phyloP scores from a whole-genome alignment of 192 early-diverging fungal genomes.

The Entomortierella parvispora region DNA sequence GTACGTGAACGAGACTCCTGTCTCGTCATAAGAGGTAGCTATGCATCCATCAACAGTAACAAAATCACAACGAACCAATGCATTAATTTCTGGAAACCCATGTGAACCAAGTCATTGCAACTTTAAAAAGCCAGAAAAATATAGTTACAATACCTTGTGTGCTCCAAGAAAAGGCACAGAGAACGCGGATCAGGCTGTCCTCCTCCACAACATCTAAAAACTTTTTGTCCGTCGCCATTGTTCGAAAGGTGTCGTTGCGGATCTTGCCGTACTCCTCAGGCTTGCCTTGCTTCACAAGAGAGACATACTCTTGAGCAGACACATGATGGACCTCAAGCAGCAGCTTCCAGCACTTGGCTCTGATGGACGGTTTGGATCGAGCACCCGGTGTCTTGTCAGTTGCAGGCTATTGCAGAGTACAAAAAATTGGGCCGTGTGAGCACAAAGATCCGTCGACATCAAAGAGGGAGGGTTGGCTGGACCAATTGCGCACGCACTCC shows the following conservation, averaged over 20 bases:
- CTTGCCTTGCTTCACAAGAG: conserved; percentile 74
- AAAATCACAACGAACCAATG: not conserved
- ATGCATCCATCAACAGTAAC: not conserved
- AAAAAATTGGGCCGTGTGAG: conserved; percentile 1
- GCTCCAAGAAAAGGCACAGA: conserved; percentile 91
- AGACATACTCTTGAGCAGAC: conserved; percentile 77
- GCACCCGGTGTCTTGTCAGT: not conserved
- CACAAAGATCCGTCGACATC: no score
- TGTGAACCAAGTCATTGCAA: not conserved
- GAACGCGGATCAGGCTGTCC: conserved; percentile 76
- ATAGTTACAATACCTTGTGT: conserved; percentile 85
- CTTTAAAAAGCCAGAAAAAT: no score
- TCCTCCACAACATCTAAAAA: conserved; percentile 79
- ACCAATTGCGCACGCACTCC: no score
- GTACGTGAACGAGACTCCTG: conserved; percentile 73
- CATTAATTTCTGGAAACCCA: no score
- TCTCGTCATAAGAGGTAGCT: conserved; percentile 40
- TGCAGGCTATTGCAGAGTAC: not conserved
- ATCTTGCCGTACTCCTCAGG: conserved; percentile 84
- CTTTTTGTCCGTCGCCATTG: conserved; percentile 80
- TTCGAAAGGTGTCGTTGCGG: conserved; percentile 90
- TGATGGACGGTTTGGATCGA: conserved; percentile 43
- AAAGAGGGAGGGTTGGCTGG: no score
- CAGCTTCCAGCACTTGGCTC: conserved; percentile 78
- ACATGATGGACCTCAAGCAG: conserved; percentile 78